Conservation (phyloP, 164 flowering plant genomes). For the Umbilicus rupestris region DNA sequence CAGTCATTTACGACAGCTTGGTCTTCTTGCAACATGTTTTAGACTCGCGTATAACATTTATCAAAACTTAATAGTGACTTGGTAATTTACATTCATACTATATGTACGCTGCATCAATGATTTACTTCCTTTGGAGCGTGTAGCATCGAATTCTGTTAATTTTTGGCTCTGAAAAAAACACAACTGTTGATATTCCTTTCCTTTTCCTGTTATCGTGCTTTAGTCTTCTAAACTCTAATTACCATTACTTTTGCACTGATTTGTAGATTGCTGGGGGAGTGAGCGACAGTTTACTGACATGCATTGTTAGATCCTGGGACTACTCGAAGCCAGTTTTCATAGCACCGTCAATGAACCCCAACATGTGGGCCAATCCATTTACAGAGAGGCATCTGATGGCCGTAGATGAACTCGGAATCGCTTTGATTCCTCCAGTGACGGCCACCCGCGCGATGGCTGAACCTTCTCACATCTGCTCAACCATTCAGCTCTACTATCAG, state of each 20-base stretch:
- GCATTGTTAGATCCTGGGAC: constrained; percentile 91
- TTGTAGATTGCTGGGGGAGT: constrained; percentile 74
- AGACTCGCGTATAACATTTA: too few species aligned
- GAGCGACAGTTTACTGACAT: constrained; percentile 79
- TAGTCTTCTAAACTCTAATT: background rate
- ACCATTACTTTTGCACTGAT: background rate
- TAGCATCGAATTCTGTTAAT: too few species aligned
- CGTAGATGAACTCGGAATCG: constrained; percentile 60
- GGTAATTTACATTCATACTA: too few species aligned
- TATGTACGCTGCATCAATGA: too few species aligned
- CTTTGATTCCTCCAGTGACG: constrained; percentile 67
- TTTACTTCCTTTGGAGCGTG: too few species aligned
- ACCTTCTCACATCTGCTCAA: constrained; percentile 54
- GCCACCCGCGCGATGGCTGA: constrained; percentile 95
- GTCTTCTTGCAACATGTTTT: too few species aligned
- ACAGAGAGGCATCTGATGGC: constrained; percentile 62
- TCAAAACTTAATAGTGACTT: too few species aligned
- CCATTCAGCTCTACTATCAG: constrained; percentile 53
- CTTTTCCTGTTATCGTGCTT: too few species aligned
- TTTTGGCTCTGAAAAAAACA: too few species aligned
- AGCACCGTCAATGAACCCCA: constrained; percentile 92
- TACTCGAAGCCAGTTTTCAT: constrained; percentile 66
- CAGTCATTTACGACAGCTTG: too few species aligned
- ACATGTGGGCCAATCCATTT: constrained; percentile 89
- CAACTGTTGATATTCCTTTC: too few species aligned